Conservation (phyloP, 78 protist species). For the Pigoraptor vietnamica region DNA sequence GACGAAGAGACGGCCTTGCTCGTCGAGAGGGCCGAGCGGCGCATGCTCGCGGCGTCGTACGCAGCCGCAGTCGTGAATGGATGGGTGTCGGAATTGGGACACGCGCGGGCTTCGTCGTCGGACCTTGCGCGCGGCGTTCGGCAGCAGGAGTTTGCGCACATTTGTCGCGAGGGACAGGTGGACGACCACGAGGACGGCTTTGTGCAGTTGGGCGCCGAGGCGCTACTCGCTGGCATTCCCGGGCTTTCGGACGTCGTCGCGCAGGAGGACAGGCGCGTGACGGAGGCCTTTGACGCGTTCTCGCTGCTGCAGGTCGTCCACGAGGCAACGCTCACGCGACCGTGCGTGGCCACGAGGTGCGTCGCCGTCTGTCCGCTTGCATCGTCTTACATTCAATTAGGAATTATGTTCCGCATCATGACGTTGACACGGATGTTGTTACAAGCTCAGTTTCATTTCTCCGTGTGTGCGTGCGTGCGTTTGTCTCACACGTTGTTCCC, state of each 20-base stretch:
- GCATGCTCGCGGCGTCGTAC: background rate
- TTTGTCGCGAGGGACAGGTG: background rate
- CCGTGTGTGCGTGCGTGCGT: background rate
- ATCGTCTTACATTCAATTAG: too few relatives aligned
- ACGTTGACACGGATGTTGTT: too few relatives aligned
- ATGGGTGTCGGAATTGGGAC: background rate
- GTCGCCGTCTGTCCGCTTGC: background rate
- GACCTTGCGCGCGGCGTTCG: background rate
- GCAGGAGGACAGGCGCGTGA: background rate
- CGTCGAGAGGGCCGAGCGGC: background rate
- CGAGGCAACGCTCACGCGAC: background rate
- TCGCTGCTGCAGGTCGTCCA: background rate
- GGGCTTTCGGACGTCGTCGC: background rate
- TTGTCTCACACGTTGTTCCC: background rate
- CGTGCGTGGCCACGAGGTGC: background rate
- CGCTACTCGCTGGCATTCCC: background rate
- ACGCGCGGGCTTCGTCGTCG: background rate
- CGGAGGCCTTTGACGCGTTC: background rate
- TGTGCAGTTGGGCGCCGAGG: background rate
- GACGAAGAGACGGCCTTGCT: background rate
- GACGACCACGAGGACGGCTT: background rate
- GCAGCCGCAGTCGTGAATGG: background rate
- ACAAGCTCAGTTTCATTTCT: too few relatives aligned
- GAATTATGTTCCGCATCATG: too few relatives aligned
- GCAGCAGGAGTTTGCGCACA: background rate